Conservation (phyloP, 2,329 filamentous ascomycete species). For the Hysterium pulicare region DNA sequence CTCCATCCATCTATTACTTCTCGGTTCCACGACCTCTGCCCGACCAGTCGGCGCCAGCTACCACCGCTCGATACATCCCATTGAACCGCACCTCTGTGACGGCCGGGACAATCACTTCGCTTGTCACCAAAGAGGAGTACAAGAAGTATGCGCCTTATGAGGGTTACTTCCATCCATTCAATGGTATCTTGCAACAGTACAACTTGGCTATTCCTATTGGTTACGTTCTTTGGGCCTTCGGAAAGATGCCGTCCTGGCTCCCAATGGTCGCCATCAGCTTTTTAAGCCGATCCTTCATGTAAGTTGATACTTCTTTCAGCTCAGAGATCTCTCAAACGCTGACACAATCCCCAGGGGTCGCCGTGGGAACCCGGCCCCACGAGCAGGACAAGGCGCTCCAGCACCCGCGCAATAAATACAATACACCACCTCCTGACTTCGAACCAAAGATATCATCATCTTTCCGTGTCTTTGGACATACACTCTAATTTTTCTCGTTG, state of each 20-base stretch:
- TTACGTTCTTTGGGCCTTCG: constrained; percentile 63
- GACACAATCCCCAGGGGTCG: constrained; percentile 1
- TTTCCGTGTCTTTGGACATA: too few relatives aligned
- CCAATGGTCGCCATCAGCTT: constrained; percentile 76
- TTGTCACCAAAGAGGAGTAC: constrained; percentile 59
- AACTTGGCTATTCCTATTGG: constrained; percentile 62
- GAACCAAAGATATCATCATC: too few relatives aligned
- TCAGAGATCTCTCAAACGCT: background rate
- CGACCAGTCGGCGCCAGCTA: constrained; percentile 60
- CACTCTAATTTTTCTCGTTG: too few relatives aligned
- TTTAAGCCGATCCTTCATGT: constrained; percentile 73
- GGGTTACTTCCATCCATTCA: constrained; percentile 73
- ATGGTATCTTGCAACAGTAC: constrained; percentile 63
- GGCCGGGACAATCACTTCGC: constrained; percentile 58
- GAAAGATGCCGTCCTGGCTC: constrained; percentile 63
- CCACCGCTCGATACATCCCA: constrained; percentile 62
- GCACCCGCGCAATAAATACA: too few relatives aligned
- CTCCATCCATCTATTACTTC: constrained; percentile 65
- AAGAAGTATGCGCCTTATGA: constrained; percentile 53
- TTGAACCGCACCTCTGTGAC: constrained; percentile 69
- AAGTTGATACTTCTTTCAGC: constrained; percentile 38
- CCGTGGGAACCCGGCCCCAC: background rate
- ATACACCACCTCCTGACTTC: too few relatives aligned
- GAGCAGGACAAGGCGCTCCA: too few relatives aligned
- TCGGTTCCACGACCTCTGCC: constrained; percentile 56